Percentiles rank a stretch among this genome's conserved stretches.
phyloP scores from a whole-genome alignment of 225 moss, liverwort and hornwort species.

The Straminergon stramineum region DNA sequence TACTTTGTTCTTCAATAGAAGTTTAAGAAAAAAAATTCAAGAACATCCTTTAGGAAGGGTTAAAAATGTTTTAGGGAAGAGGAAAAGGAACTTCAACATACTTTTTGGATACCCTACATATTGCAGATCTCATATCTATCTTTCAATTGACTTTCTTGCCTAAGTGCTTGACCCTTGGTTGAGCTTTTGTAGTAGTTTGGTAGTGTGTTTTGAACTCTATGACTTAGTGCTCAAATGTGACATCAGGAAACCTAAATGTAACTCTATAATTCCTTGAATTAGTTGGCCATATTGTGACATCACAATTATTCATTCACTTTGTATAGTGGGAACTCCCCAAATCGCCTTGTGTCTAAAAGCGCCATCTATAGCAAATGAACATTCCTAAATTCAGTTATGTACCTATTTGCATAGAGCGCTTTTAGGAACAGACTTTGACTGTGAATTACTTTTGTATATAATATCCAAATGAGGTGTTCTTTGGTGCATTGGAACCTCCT shows the following conservation, averaged over 20 bases:
- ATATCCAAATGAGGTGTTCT: too few relatives aligned
- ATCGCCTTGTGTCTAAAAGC: too few relatives aligned
- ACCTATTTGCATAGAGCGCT: too few relatives aligned
- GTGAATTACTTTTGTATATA: too few relatives aligned
- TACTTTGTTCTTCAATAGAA: not conserved
- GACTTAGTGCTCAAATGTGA: fast-evolving
- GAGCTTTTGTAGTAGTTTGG: fast-evolving
- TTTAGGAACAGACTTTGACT: too few relatives aligned
- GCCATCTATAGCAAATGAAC: too few relatives aligned
- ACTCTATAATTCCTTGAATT: fast-evolving
- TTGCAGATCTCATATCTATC: fast-evolving
- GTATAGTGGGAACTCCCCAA: too few relatives aligned
- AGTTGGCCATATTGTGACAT: fast-evolving
- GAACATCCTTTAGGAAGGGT: fast-evolving
- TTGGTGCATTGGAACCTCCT: too few relatives aligned
- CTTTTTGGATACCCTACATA: too few relatives aligned
- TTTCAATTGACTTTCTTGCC: not conserved
- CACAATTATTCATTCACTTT: not conserved
- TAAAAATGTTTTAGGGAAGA: fast-evolving
- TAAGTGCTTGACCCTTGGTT: not conserved
- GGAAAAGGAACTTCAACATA: fast-evolving
- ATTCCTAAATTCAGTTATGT: too few relatives aligned
- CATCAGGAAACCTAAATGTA: fast-evolving
- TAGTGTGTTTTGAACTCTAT: not conserved
- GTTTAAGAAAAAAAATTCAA: not conserved